Percentiles rank a stretch among this genome's conserved stretches.
These are phyloP conservation scores for Candida nitratophila DNA, from an alignment of 805 yeast species.

Conservation along the genomic window DNA sequence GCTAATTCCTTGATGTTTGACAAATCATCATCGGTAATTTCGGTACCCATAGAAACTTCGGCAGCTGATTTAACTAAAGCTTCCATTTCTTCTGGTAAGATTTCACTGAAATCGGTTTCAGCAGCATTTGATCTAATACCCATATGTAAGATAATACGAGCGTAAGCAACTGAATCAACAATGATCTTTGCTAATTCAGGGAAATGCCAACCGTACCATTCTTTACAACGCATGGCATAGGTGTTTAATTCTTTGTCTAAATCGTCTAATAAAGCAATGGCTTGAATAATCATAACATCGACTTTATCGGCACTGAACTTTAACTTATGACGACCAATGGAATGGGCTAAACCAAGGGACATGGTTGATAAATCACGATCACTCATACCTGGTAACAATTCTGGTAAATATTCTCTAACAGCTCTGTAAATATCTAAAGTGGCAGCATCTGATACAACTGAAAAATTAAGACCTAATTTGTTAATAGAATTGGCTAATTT, in stretches of 20 bases:
- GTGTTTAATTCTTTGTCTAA: slow-evolving; percentile 97
- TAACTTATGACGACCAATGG: slow-evolving; percentile 96
- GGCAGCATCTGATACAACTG: slow-evolving; percentile 91
- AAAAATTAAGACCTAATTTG: slow-evolving; percentile 82
- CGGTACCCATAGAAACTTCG: slow-evolving; percentile 99
- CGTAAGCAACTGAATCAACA: slow-evolving; percentile 92
- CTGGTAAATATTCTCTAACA: slow-evolving; percentile 89
- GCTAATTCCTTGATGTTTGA: slow-evolving; percentile 86
- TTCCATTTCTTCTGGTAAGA: slow-evolving; percentile 90
- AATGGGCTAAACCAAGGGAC: slow-evolving; percentile 98
- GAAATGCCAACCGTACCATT: slow-evolving; percentile 99
- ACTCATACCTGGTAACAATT: slow-evolving; percentile 85
- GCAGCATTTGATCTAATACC: slow-evolving; percentile 89
- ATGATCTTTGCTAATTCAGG: slow-evolving; percentile 98
- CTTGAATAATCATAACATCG: slow-evolving; percentile 98
- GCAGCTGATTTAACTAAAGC: slow-evolving; percentile 93
- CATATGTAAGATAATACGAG: slow-evolving; percentile 89
- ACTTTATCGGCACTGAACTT: slow-evolving; percentile 98
- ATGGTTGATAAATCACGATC: slow-evolving; percentile 82
- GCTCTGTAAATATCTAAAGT: slow-evolving; percentile 94
- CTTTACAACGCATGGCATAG: slow-evolving; percentile 97
- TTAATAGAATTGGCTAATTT: slow-evolving; percentile 95
- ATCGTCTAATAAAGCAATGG: slow-evolving; percentile 93
- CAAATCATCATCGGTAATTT: slow-evolving; percentile 87
- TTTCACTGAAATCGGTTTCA: slow-evolving; percentile 82